Evolutionary conservation across 305 asterid genomes (phyloP).

Genomic region (Fraxinus xanthoxyloides): DNA sequence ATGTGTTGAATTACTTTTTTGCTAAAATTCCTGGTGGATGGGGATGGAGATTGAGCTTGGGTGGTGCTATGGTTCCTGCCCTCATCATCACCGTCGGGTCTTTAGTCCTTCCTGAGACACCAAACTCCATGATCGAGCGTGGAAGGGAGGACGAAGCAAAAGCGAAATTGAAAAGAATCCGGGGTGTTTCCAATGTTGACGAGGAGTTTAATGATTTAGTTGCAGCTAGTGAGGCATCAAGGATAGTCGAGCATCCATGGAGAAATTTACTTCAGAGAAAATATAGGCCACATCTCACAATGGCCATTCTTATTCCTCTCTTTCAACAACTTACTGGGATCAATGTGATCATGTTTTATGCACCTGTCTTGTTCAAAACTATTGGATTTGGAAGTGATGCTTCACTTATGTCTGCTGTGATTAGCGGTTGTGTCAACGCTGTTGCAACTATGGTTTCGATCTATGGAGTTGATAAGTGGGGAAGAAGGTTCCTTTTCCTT

Average conservation of each 20-base stretch:
- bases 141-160: constrained; percentile 38
- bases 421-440: constrained; percentile 55
- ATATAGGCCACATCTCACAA: constrained; percentile 49
- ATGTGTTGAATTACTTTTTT: constrained; percentile 50
- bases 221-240: constrained; percentile 48
- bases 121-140: constrained; percentile 57
- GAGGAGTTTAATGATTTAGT: constrained; percentile 48
- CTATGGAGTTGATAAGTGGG: constrained; percentile 53
- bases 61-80: constrained; percentile 58
- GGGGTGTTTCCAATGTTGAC: constrained; percentile 42
- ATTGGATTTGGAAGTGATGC: constrained; percentile 51
- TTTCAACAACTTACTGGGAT: constrained; percentile 67
- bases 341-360: constrained; percentile 62
- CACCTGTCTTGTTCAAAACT: constrained; percentile 55
- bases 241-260: constrained; percentile 46
- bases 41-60: constrained; percentile 67
- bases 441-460: constrained; percentile 43
- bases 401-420: constrained; percentile 50
- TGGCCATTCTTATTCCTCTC: constrained; percentile 54
- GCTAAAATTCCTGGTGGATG: constrained; percentile 55
- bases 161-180: constrained; percentile 33
- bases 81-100: constrained; percentile 49
- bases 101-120: constrained; percentile 55
- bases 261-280: constrained; percentile 43
- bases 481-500: constrained; percentile 50